Base-by-base conservation (phyloP, 306 rosid species). In the Acacia acuminata region DNA sequence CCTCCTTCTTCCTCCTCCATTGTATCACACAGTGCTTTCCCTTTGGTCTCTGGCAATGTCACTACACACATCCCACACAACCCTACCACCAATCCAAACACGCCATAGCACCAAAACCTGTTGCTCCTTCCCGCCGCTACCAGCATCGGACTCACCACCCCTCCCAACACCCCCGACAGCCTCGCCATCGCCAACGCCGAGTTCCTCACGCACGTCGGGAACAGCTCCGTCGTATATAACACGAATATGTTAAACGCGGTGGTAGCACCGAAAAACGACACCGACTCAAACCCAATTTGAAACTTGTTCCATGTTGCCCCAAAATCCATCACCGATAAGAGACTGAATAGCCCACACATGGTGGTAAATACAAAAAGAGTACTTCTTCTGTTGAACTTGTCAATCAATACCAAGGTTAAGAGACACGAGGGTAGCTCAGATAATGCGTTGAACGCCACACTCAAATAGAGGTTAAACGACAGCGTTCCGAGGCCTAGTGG, bases 111-210 rank as follows among this genome's bases (percentile, higher is more conserved):
- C 20, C 86, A n/a, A 51, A 88, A 20, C 75, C 82, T 83, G 8
- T 82, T 16, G 9, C 5, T 80, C 67, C 90, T 86, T 8, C 92
- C 94, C 0, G 88, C 89, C 2, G 89, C 89, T 0, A 93, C 88
- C 71, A 93, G 30, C 76, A 85, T 2, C 13, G 95, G 90, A 72
- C 91, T 79, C n/a, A 91, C 80, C 45, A 81, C 85, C 1, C 97
- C 95, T 1, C 97, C 97, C n/a, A 93, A 40, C 82, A 91, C 95
- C 78, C 86, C 75, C 8, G 95, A 92, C 24, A 90, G 90, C 76
- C 97, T 86, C 56, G 89, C 92, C 89, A 93, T 75, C 2, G 97
- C 82, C 65, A 88, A 3, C 5, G 91, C 96, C 5, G 94, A 87
- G 88, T 93, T 93, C 42, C 94, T 42, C 9, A 93, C 94, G 73